Evolutionary conservation across 192 early-diverging fungal genomes (phyloP), one percentile per base, ranked within the genome.

Genomic region (Gonapodya prolifera): DNA sequence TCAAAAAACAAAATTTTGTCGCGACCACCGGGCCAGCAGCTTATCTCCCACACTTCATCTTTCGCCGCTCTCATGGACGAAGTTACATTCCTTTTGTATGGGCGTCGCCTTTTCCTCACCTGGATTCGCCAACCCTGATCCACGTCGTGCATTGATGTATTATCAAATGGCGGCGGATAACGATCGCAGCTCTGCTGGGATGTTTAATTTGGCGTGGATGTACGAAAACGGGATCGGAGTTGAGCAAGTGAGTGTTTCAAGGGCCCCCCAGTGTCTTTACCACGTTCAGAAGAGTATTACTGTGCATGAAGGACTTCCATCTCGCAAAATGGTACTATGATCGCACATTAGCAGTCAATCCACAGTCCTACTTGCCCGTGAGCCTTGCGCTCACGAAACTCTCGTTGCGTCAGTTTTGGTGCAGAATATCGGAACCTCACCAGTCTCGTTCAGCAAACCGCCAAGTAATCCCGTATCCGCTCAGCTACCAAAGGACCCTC

Each of bases 151-250:
- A 0, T 92, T 90, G 0, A 82, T 91, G 1, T 93, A 94, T 35
- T 99, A 99, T 82, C 85, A 86, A 23, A 84, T 94, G 0, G 94
- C 96, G 13, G 93, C 95, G 0, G 91, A 96, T 33, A 78, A 77
- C 29, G 91, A 95, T 34, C 79, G 77, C 2, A 93, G 89, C 75
- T 83, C 92, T 1, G 82, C 97, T 79, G 97, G 95, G 0, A 96
- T 97, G 94, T 99, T 92, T 91, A 98, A 95, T 78, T 84, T 99
- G 0, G 97, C 94, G 1, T 97, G 91, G 90, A 97, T 99, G 94
- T 86, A 96, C 81, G 96, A 99, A 81, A 89, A 91, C 77, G 97
- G 97, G 35, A 77, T 97, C 33, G 97, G 97, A 1, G 91, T 96
- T 1, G 74, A 87, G n/a, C 89, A 89, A 82, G 90, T 90, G 79